Base-by-base conservation (phyloP, 306 rosid species). In the Ochetophila trinervis region DNA sequence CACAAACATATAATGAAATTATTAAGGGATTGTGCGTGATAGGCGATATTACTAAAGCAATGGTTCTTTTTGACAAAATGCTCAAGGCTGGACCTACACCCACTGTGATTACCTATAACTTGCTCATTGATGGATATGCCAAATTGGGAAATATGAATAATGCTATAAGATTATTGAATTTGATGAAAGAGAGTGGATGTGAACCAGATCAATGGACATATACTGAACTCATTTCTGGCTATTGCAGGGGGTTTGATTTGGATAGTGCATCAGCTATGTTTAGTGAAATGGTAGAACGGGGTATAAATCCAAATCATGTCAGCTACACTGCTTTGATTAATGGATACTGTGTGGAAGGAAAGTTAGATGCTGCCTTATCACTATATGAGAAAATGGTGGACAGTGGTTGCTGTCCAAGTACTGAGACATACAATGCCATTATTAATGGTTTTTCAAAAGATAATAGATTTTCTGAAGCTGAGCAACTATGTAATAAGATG, bases 141-240 rank as follows among this genome's bases (percentile, higher is more conserved):
- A 63, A 63, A 45, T 27, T 42, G 37, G 84, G 78, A 24, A 63
- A 72, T 27, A 15, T 67, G 50, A 76, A 71, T 53, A 80, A 80
- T 71, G 75, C 81, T 23, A 5, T 71, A 72, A 76, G 81, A 59
- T 67, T 80, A 36, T 53, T 63, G 53, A 73, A 75, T 49, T 62
- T 80, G 69, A 80, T 80, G 81, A 80, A 80, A 69, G 78, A 23
- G 48, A 76, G 67, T 72, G 69, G 76, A 52, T 80, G 68, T 53
- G 61, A 75, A 51, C 84, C 75, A 47, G 76, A 80, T 63, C 62
- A 60, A 27, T 76, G 84, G 84, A 75, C 81, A 11, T 76, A 71
- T 50, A 67, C 75, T 9, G 68, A 63, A 75, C 76, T 80, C 47
- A 76, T 80, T 51, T 67, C 72, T 3, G 81, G 84, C 73, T 68